Evolutionary conservation across 2,329 filamentous ascomycete genomes (phyloP), one percentile per base, ranked within the genome.

Genomic region (Rasamsonia emersonii): DNA sequence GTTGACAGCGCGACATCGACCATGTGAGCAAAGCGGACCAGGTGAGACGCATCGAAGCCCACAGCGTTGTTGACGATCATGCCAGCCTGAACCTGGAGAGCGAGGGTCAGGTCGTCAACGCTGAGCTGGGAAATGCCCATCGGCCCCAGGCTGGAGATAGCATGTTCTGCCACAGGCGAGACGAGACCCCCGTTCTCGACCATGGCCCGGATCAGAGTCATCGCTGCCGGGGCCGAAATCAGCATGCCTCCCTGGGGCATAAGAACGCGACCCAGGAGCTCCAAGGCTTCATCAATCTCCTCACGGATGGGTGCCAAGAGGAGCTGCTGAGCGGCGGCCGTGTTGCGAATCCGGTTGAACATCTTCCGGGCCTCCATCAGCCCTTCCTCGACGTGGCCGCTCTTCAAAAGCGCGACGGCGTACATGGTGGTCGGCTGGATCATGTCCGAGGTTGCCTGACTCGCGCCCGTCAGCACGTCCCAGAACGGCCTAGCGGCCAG

Each of bases 351-450:
- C 39, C 82, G 79, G 51, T 79, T 69, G 58, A 95, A 93, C 84
- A 94, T 93, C 50, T 78, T 68, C 46, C 91, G 83, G 7, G 83
- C 79, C 53, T 91, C 77, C 9, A 71, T 67, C 37, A 96, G 62
- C 30, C 82, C 91, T 51, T 89, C 84, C n/a, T 80, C 77, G 29
- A 88, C 74, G 49, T 86, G 79, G 24, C 86, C 86, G 41, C 83
- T 85, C 33, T 84, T 82, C 52, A 96, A 82, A 57, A 96, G 69
- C 28, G 86, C 85, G 36, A 93, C 77, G 9, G 83, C 77, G 50
- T 89, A 94, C 86, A 95, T 94, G 36, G 84, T 76, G 9, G 86
- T 82, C 15, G 86, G 83, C 62, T 94, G 86, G 40, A 94, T 82
- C 57, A 93, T 80, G 18, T 77, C 67, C 33, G 70, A 56, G 9